Evolutionary conservation across 129 eudicot species (phyloP).

Genomic region (Lactuca saligna): DNA sequence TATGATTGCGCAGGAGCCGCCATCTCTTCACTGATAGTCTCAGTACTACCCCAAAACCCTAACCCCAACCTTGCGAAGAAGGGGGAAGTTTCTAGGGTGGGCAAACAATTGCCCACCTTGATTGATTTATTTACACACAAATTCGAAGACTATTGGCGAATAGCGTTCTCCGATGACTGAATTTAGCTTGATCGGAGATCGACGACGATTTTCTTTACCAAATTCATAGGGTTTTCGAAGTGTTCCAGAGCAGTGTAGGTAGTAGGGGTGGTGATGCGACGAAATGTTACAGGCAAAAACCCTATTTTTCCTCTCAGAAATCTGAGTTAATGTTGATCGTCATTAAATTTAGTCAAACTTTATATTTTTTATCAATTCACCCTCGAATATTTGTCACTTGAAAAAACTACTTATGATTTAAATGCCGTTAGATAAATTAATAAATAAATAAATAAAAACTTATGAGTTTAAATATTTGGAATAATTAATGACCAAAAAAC

Average conservation of each 20-base stretch:
- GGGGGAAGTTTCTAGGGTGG: slow-evolving; percentile 46
- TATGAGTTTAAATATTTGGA: no score
- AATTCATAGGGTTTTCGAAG: slow-evolving; percentile 27
- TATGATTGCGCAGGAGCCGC: slow-evolving; percentile 54
- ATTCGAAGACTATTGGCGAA: slow-evolving; percentile 11
- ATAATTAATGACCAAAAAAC: no score
- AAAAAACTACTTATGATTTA: no score
- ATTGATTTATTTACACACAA: slow-evolving; percentile 22
- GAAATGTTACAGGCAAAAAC: slow-evolving; percentile 33
- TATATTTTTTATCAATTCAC: background rate
- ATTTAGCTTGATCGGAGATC: slow-evolving; percentile 28
- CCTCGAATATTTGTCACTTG: background rate
- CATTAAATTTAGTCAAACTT: background rate
- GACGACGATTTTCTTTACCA: slow-evolving; percentile 3
- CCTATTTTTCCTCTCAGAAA: slow-evolving; percentile 21
- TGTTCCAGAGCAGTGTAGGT: slow-evolving; percentile 8
- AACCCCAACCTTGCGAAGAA: slow-evolving; percentile 45
- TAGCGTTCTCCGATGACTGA: slow-evolving; percentile 12
- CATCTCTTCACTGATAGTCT: slow-evolving; percentile 29
- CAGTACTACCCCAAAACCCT: slow-evolving; percentile 50
- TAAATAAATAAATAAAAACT: no score
- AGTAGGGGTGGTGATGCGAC: slow-evolving; percentile 23
- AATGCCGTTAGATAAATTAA: no score
- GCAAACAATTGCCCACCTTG: slow-evolving; percentile 46
- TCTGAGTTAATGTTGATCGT: background rate